Conservation (phyloP, 2,329 filamentous ascomycete species). For the Colletotrichum musicola region DNA sequence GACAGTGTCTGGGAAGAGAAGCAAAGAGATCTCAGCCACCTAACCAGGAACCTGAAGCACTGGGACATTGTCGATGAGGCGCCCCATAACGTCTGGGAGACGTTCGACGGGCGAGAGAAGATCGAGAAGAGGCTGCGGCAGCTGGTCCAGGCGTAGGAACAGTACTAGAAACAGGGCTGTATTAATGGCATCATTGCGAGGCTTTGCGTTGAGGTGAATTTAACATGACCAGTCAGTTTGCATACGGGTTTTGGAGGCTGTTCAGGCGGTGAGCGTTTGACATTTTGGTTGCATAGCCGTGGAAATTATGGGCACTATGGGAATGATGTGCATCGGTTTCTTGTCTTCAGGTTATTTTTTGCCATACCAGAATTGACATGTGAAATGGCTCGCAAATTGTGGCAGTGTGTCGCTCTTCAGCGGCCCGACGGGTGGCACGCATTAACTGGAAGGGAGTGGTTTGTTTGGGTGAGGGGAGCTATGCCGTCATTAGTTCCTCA, state of each 20-base stretch:
- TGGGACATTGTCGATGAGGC: constrained; percentile 92
- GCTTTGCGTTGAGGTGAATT: background rate
- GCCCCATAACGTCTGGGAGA: constrained; percentile 88
- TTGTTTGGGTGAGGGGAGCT: constrained; percentile 3
- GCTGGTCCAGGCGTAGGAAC: constrained; percentile 62
- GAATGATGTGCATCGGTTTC: background rate
- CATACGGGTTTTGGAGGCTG: background rate
- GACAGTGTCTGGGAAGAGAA: constrained; percentile 83
- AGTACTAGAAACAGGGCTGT: background rate
- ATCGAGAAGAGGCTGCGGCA: constrained; percentile 85
- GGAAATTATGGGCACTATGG: background rate
- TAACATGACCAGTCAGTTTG: background rate
- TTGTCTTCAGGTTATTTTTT: too few species aligned
- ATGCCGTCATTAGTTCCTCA: constrained; percentile 6
- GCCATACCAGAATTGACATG: background rate
- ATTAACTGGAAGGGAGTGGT: constrained; percentile 3
- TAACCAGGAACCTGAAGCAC: constrained; percentile 81
- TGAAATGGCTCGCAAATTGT: constrained; percentile 22
- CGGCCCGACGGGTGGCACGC: constrained; percentile 15
- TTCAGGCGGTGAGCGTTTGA: constrained; percentile 15
- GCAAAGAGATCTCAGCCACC: constrained; percentile 84
- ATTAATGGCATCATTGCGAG: background rate
- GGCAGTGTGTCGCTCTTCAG: constrained; percentile 5
- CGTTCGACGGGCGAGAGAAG: constrained; percentile 75
- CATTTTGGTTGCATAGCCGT: constrained; percentile 7